Percentiles rank a stretch among this genome's conserved stretches.
phyloP scores from a whole-genome alignment of 1,139 yeast genomes.

The Williopsis jadinii region DNA sequence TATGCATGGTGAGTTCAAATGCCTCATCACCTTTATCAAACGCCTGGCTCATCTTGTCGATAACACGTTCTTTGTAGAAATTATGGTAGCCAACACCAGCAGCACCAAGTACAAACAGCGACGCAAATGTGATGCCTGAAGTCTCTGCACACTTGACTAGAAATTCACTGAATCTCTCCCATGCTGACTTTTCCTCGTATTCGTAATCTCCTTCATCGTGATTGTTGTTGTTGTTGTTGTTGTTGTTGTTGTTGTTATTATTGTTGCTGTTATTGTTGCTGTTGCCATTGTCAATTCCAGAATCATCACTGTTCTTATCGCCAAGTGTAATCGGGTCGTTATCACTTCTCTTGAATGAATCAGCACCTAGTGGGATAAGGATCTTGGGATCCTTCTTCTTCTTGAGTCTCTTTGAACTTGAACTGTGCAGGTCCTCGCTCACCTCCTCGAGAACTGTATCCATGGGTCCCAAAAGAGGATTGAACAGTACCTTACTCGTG shows the following conservation, averaged over 20 bases:
- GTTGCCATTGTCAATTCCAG: constrained; percentile 1
- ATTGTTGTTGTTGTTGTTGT: constrained; percentile 9
- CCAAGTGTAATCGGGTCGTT: background rate
- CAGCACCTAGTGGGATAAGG: constrained; percentile 15
- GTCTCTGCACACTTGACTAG: constrained; percentile 58
- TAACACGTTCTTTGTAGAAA: constrained; percentile 51
- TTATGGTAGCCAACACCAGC: constrained; percentile 69
- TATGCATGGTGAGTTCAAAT: constrained; percentile 48
- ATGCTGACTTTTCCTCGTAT: constrained; percentile 10
- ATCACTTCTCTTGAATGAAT: constrained; percentile 10
- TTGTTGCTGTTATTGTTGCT: constrained; percentile 5
- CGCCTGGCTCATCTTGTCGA: constrained; percentile 58
- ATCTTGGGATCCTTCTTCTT: constrained; percentile 14
- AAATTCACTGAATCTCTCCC: constrained; percentile 27
- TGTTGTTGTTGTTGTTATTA: constrained; percentile 6
- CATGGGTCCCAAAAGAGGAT: constrained; percentile 27
- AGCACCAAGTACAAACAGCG: constrained; percentile 60
- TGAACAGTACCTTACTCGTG: constrained; percentile 12
- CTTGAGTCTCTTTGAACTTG: constrained; percentile 8
- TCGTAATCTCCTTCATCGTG: constrained; percentile 8
- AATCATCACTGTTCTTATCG: background rate
- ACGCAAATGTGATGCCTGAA: constrained; percentile 69
- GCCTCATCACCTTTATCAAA: constrained; percentile 67
- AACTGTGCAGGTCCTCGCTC: constrained; percentile 14
- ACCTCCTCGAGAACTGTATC: constrained; percentile 26